Percentiles rank a stretch among this genome's conserved stretches.
Conservation (phyloP, 257 asterid species). For the Solanum ossicruentum region DNA sequence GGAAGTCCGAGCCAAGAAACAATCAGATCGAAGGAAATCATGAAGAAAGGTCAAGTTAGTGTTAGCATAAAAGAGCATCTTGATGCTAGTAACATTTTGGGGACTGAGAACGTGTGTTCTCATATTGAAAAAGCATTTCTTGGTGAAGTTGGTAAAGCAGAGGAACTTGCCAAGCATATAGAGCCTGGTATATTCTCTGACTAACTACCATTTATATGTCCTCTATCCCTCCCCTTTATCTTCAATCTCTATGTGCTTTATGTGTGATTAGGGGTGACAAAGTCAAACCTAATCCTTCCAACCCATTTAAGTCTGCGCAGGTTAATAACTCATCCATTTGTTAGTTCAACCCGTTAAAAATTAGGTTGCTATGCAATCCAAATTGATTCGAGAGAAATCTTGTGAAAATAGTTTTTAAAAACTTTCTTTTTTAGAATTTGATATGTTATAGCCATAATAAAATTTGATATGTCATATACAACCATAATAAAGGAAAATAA, state of each 20-base stretch:
- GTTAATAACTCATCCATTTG: too few species aligned
- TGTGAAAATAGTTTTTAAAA: too few species aligned
- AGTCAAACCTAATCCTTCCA: too few species aligned
- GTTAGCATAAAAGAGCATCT: constrained; percentile 20
- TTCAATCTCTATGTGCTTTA: background rate
- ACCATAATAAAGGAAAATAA: too few species aligned
- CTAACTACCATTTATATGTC: background rate
- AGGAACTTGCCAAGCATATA: constrained; percentile 59
- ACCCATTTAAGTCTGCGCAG: too few species aligned
- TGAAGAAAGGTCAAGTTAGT: constrained; percentile 14
- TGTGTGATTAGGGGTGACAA: background rate
- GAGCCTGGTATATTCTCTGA: constrained; percentile 48
- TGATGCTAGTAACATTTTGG: constrained; percentile 20
- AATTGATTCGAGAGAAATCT: too few species aligned
- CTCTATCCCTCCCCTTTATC: background rate
- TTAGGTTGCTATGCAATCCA: too few species aligned
- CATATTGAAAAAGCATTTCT: constrained; percentile 63
- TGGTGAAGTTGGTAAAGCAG: constrained; percentile 68
- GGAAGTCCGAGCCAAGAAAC: constrained; percentile 41
- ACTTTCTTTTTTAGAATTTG: too few species aligned
- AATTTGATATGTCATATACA: too few species aligned
- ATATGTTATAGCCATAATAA: too few species aligned
- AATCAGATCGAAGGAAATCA: constrained; percentile 25
- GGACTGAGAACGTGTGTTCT: constrained; percentile 30
- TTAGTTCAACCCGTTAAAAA: too few species aligned